A percentile compares a stretch with the other conserved stretches of the same genome.
Conservation (phyloP, 2,329 filamentous ascomycete genomes). For the Cadophora malorum region DNA sequence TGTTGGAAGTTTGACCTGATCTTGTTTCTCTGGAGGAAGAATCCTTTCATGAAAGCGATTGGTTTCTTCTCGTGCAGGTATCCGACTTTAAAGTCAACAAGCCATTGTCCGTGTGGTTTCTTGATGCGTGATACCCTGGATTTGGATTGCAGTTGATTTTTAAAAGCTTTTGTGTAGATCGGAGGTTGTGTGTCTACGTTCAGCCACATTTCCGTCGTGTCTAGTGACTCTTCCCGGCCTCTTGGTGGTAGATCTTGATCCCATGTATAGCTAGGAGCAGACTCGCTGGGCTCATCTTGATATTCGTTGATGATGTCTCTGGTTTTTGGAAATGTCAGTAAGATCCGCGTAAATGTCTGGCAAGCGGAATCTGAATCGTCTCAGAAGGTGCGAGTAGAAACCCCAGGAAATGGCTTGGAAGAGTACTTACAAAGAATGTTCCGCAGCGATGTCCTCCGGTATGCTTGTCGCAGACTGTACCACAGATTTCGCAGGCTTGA, state of each 20-base stretch:
- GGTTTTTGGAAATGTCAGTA: no score
- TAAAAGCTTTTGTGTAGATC: background rate
- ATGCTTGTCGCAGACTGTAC: background rate
- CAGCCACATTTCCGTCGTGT: background rate
- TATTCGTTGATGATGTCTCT: background rate
- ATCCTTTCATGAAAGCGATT: background rate
- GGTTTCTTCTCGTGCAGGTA: background rate
- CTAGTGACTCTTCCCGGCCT: background rate
- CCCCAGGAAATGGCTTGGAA: background rate
- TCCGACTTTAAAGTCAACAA: background rate
- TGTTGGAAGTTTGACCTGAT: background rate
- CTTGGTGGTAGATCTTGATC: background rate
- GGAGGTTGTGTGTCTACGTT: background rate
- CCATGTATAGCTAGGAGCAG: background rate
- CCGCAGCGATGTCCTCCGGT: no score
- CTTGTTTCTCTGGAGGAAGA: background rate
- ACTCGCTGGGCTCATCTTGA: background rate
- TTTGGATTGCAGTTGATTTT: background rate
- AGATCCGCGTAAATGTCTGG: no score
- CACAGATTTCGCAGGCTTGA: background rate
- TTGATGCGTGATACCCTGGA: background rate
- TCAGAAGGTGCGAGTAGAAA: no score
- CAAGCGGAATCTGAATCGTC: no score
- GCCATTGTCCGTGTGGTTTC: background rate
- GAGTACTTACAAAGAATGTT: background rate